Evolutionary conservation across 2,329 filamentous ascomycete species (phyloP).

Genomic region (Samsoniella hepiali): DNA sequence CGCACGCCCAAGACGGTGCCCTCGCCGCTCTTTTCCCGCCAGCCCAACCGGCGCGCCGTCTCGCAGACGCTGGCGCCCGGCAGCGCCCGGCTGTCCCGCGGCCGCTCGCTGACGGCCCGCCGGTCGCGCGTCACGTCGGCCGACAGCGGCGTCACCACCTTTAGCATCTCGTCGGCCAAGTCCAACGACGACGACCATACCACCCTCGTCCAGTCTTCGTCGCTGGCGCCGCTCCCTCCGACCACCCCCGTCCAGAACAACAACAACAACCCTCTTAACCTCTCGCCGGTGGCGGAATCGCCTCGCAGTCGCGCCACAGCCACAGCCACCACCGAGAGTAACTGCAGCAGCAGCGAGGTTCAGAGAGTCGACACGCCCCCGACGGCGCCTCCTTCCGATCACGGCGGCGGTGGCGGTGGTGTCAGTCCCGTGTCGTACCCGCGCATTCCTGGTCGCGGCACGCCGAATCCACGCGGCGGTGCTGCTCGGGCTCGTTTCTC

Average conservation of each 20-base stretch:
- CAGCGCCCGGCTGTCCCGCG: background rate
- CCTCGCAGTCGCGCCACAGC: constrained; percentile 33
- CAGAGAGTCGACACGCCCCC: no score
- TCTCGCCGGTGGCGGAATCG: constrained; percentile 51
- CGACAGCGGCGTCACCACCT: constrained; percentile 34
- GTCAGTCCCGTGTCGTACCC: constrained; percentile 26
- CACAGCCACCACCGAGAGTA: background rate
- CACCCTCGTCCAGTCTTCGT: constrained; percentile 1
- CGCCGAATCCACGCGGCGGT: background rate
- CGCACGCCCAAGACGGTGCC: constrained; percentile 15
- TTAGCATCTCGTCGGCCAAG: constrained; percentile 30
- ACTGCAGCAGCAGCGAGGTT: background rate
- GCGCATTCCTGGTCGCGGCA: constrained; percentile 27
- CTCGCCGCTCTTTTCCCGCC: constrained; percentile 18
- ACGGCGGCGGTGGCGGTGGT: background rate
- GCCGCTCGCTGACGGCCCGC: background rate
- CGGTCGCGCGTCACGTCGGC: constrained; percentile 28
- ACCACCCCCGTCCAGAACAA: constrained; percentile 25
- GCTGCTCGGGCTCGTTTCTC: background rate
- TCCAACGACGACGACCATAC: constrained; percentile 17
- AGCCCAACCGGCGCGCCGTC: constrained; percentile 15
- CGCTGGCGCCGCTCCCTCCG: constrained; percentile 9
- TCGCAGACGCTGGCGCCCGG: background rate
- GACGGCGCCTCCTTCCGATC: background rate
- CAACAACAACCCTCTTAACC: constrained; percentile 22